phyloP scores from a whole-genome alignment of 169 alveolate genomes.

The Plasmodium coatneyi region DNA sequence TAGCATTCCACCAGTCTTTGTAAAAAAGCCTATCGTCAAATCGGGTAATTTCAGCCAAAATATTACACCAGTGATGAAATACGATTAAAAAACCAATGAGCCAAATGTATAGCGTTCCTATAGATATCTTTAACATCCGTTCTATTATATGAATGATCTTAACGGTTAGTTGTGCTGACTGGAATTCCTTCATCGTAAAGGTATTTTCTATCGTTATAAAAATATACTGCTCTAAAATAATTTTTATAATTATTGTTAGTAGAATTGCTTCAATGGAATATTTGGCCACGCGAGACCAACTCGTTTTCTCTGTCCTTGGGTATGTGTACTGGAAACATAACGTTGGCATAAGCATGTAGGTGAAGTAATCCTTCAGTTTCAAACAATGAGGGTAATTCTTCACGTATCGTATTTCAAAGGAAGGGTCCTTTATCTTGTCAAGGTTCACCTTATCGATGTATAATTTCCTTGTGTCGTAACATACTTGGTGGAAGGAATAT shows the following conservation, averaged over 20 bases:
- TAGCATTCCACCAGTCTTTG: slow-evolving; percentile 97
- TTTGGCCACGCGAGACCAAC: slow-evolving; percentile 82
- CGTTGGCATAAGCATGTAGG: slow-evolving; percentile 93
- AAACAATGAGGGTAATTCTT: slow-evolving; percentile 89
- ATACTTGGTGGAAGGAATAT: slow-evolving; percentile 92
- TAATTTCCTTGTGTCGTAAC: slow-evolving; percentile 90
- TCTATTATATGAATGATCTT: slow-evolving; percentile 78
- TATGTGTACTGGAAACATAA: slow-evolving; percentile 91
- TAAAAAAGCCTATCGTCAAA: slow-evolving; percentile 95
- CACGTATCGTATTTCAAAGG: slow-evolving; percentile 10
- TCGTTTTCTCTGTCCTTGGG: slow-evolving; percentile 87
- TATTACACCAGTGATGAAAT: slow-evolving; percentile 94
- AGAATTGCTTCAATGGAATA: slow-evolving; percentile 81
- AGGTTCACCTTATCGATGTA: slow-evolving; percentile 76
- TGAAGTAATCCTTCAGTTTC: slow-evolving; percentile 83
- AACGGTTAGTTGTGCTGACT: slow-evolving; percentile 78
- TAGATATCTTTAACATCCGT: slow-evolving; percentile 89
- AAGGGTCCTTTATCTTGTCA: slow-evolving; percentile 25
- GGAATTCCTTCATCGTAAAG: slow-evolving; percentile 89
- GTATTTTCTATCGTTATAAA: slow-evolving; percentile 88
- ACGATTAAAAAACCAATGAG: slow-evolving; percentile 90
- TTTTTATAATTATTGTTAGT: slow-evolving; percentile 82
- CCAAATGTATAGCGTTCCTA: slow-evolving; percentile 95
- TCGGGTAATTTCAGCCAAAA: slow-evolving; percentile 93
- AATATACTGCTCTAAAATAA: slow-evolving; percentile 91